Base-by-base conservation (phyloP, 2,329 filamentous ascomycete species). In the Phialemonium atrogriseum region DNA sequence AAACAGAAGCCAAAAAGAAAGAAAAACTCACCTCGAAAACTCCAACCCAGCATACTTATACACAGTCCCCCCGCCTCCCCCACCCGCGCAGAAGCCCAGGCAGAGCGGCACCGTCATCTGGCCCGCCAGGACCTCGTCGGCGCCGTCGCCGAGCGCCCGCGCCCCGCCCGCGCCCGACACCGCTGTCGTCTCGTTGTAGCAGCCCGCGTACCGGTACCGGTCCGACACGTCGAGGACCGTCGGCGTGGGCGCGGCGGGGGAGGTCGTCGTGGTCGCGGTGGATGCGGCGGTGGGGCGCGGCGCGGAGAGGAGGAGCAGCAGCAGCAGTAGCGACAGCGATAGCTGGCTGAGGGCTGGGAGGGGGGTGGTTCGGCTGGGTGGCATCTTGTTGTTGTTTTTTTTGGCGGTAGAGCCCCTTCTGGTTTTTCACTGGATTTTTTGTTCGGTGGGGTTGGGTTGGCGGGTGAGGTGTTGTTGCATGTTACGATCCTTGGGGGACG, bases 121-220 rank as follows among this genome's bases (percentile, higher is more conserved):
- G 33, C 59, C 64, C 8, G 56, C 46, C 11, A 47, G 40, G 24
- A 63, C 58, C 35, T 59, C 49, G 40, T 58, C 57, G 27, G 46
- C 47, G 27, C 64, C 64, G 27, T 56, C 60, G 13, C 51, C 42
- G 5, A 77, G 55, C 11, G 72, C 68, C 44, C 59, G 62, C 29
- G 37, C 48, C 27, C 55, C 55, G 17, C 56, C 55, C 5, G 66
- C 59, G 37, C 53, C 50, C 10, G 51, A 38, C 10, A 68, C 45
- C 23, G 56, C 54, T n/a, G 59, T 64, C 3, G 71, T 74, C 47
- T 77, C 73, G 43, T 73, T 72, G 55, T 56, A 76, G 56, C 73
- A 78, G 34, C 73, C 73, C n/a, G 52, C 47, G 51, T 76, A 76
- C 11, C 33, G 39, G 53, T 73, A 76, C 26, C 44, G 48, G 18